Percentiles rank a stretch among this genome's conserved stretches.
These are phyloP conservation scores for Ophiostoma triangulosporum DNA, from an alignment of 2,329 filamentous ascomycete species.

Conservation along the genomic window DNA sequence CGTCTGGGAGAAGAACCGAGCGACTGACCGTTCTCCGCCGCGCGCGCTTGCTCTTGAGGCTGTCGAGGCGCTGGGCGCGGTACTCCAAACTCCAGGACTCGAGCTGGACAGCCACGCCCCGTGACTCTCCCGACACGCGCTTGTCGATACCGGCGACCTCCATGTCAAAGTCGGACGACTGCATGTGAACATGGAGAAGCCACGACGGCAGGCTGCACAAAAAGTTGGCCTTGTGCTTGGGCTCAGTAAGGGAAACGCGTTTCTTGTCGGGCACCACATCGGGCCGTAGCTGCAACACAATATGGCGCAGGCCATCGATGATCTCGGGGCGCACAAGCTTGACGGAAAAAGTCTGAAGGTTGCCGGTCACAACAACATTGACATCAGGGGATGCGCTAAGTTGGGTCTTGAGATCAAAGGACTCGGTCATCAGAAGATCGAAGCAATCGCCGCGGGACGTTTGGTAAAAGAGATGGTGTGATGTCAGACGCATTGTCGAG, in stretches of 20 bases:
- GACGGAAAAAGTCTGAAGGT: slow-evolving; percentile 72
- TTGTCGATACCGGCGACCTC: slow-evolving; percentile 83
- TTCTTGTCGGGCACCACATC: slow-evolving; percentile 55
- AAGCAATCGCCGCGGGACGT: slow-evolving; percentile 71
- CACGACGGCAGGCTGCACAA: slow-evolving; percentile 69
- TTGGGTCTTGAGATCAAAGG: slow-evolving; percentile 74
- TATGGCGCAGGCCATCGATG: slow-evolving; percentile 80
- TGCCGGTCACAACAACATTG: slow-evolving; percentile 65
- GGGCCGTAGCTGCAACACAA: slow-evolving; percentile 67
- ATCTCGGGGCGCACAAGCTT: slow-evolving; percentile 89
- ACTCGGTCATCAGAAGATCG: slow-evolving; percentile 77
- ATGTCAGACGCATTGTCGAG: slow-evolving; percentile 69
- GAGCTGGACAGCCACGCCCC: slow-evolving; percentile 74
- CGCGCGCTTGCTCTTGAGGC: slow-evolving; percentile 40
- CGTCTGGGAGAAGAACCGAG: slow-evolving; percentile 53
- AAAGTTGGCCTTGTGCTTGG: slow-evolving; percentile 50
- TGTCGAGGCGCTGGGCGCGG: slow-evolving; percentile 63
- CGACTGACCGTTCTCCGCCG: slow-evolving; percentile 65
- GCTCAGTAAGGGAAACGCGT: slow-evolving; percentile 32
- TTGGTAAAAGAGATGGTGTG: slow-evolving; percentile 89
- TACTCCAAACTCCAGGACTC: slow-evolving; percentile 86
- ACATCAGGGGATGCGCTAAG: slow-evolving; percentile 77
- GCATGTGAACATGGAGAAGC: slow-evolving; percentile 71
- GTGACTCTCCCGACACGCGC: slow-evolving; percentile 65
- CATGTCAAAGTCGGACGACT: slow-evolving; percentile 77